Conservation (phyloP, 805 yeast species). For the Saccharomycopsis lassenensis region DNA sequence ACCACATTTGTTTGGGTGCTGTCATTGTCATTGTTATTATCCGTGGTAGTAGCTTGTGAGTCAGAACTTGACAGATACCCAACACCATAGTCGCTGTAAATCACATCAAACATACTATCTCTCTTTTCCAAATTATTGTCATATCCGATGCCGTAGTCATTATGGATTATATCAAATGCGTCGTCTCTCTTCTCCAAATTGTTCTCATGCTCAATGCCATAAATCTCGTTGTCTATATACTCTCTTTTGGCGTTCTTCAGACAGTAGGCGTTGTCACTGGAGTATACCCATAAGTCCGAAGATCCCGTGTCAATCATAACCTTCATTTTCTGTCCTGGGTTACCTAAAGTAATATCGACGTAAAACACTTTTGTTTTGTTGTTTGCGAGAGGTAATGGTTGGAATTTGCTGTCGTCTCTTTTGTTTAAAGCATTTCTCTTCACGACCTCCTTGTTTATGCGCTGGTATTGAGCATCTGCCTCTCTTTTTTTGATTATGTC, state of each 20-base stretch:
- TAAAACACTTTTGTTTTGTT: slow-evolving; percentile 30
- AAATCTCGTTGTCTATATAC: neutral
- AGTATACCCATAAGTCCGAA: slow-evolving; percentile 35
- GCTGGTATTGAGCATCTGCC: too few species aligned
- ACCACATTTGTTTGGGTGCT: neutral
- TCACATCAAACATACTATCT: slow-evolving; percentile 1
- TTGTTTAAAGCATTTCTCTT: too few species aligned
- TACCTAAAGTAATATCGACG: slow-evolving; percentile 26
- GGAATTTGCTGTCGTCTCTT: too few species aligned
- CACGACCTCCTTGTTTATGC: too few species aligned
- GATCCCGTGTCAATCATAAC: slow-evolving; percentile 41
- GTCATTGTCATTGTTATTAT: neutral
- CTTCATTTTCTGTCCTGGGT: slow-evolving; percentile 32
- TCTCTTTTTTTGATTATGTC: too few species aligned
- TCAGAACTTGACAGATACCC: neutral
- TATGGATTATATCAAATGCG: slow-evolving; percentile 1
- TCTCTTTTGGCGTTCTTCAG: neutral
- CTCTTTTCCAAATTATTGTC: slow-evolving; percentile 1
- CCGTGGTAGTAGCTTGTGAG: slow-evolving; percentile 3
- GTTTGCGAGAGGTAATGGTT: too few species aligned
- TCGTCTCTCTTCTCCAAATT: slow-evolving; percentile 1
- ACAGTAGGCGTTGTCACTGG: slow-evolving; percentile 9
- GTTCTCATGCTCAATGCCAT: neutral
- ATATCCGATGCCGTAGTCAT: neutral
- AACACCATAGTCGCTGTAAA: too few species aligned